Conservation (phyloP, 495 filamentous ascomycete genomes). For the Aspergillus cavernicola region DNA sequence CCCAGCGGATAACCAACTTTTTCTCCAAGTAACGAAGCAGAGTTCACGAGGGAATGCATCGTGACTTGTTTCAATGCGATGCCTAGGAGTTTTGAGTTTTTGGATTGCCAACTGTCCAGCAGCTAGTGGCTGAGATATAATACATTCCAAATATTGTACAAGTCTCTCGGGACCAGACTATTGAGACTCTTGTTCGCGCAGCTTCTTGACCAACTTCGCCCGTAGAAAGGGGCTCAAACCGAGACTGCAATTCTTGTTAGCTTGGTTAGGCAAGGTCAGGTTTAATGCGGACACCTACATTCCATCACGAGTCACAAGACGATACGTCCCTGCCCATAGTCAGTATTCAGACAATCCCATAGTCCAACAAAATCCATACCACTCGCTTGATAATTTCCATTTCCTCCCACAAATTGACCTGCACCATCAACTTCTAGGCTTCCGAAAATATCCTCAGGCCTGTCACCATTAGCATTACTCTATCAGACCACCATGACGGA, state of each 20-base stretch:
- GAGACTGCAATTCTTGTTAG: conserved; percentile 36
- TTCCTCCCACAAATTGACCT: conserved; percentile 63
- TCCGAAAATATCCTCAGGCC: conserved; percentile 88
- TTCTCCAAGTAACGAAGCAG: conserved; percentile 55
- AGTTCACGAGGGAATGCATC: not conserved
- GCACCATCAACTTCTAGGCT: conserved; percentile 79
- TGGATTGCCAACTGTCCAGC: conserved; percentile 17
- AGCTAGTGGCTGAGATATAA: conserved; percentile 8
- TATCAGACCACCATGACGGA: not conserved
- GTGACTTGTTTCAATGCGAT: not conserved
- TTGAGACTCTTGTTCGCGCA: conserved; percentile 32
- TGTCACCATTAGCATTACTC: conserved; percentile 6
- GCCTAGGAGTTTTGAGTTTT: conserved; percentile 1
- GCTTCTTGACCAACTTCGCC: conserved; percentile 51
- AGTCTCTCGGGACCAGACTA: not conserved
- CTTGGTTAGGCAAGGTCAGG: not conserved
- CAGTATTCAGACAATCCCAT: not conserved
- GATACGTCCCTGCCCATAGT: conserved; percentile 43
- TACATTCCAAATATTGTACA: conserved; percentile 20
- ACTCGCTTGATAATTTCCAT: conserved; percentile 57
- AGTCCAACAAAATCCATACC: conserved; percentile 33
- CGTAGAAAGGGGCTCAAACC: conserved; percentile 55
- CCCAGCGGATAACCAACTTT: conserved; percentile 81
- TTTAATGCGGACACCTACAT: conserved; percentile 43
- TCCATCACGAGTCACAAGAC: conserved; percentile 57